phyloP scores from a whole-genome alignment of 1,284 basidiomycete species.

The Ganoderma boninense region DNA sequence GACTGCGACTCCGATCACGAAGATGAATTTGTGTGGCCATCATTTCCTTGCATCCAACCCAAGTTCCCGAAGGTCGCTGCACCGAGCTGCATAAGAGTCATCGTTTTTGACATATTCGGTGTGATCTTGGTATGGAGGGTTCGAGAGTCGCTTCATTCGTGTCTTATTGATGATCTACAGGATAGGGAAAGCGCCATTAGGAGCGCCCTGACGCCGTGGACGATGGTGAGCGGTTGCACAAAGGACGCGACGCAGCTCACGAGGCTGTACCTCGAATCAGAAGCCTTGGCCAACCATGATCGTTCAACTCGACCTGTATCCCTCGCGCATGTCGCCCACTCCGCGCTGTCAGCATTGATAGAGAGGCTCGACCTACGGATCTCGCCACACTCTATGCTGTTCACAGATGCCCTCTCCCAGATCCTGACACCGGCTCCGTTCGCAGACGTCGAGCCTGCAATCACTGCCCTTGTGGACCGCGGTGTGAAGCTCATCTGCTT shows the following conservation, averaged over 20 bases:
- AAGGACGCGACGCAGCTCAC: background rate
- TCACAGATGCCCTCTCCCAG: background rate
- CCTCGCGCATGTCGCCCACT: background rate
- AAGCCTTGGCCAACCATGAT: background rate
- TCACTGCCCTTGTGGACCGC: background rate
- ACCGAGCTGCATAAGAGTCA: background rate
- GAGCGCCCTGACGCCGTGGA: background rate
- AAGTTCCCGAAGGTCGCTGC: background rate
- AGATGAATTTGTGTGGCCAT: background rate
- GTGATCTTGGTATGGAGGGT: background rate
- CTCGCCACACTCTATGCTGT: background rate
- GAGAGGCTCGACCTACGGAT: background rate
- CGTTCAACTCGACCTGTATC: background rate
- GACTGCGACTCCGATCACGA: background rate
- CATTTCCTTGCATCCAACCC: background rate
- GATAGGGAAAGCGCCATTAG: background rate
- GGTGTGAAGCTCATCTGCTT: background rate
- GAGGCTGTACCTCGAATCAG: background rate
- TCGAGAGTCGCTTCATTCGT: background rate
- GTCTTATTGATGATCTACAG: background rate
- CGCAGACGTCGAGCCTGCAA: background rate
- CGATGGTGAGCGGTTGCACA: background rate
- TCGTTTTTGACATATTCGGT: background rate
- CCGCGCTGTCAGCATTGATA: background rate
- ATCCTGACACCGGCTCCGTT: background rate